Conservation (phyloP, 2,329 filamentous ascomycete genomes). For the Cladosporium velox region DNA sequence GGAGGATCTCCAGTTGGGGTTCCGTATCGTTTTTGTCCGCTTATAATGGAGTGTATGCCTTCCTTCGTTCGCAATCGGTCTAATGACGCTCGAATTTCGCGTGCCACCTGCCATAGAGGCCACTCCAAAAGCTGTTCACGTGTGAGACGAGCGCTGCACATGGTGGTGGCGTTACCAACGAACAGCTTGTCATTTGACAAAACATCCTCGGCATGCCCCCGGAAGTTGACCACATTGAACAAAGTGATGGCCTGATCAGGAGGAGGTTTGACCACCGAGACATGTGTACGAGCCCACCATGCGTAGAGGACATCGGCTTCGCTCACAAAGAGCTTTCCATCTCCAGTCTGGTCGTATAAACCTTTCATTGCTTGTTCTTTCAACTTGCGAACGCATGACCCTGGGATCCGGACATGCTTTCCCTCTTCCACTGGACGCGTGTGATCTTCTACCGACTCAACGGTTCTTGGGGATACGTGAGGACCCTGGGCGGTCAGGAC, state of each 20-base stretch:
- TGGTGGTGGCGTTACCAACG: constrained; percentile 13
- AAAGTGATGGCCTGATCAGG: constrained; percentile 27
- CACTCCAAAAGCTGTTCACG: constrained; percentile 13
- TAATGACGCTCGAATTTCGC: constrained; percentile 15
- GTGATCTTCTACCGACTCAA: not conserved
- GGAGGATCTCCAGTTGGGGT: constrained; percentile 5
- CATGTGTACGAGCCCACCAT: constrained; percentile 23
- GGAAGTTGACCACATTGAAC: constrained; percentile 34
- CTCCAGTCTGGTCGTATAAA: constrained; percentile 22
- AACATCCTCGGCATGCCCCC: constrained; percentile 24
- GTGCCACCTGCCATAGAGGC: constrained; percentile 19
- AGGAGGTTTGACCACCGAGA: constrained; percentile 11
- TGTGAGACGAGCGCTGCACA: constrained; percentile 8
- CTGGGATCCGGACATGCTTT: constrained; percentile 18
- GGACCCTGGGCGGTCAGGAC: constrained; percentile 26
- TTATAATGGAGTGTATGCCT: constrained; percentile 1
- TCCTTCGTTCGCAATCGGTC: not conserved
- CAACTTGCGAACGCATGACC: constrained; percentile 26
- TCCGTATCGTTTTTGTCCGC: constrained; percentile 4
- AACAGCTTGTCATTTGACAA: constrained; percentile 10
- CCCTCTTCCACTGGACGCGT: not conserved
- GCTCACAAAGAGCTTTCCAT: constrained; percentile 26
- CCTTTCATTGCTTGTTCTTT: constrained; percentile 23
- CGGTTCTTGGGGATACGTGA: constrained; percentile 17
- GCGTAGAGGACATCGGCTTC: constrained; percentile 35